Evolutionary conservation across 176 grass and related monocot species (phyloP).

Genomic region (Panicum miliaceum): DNA sequence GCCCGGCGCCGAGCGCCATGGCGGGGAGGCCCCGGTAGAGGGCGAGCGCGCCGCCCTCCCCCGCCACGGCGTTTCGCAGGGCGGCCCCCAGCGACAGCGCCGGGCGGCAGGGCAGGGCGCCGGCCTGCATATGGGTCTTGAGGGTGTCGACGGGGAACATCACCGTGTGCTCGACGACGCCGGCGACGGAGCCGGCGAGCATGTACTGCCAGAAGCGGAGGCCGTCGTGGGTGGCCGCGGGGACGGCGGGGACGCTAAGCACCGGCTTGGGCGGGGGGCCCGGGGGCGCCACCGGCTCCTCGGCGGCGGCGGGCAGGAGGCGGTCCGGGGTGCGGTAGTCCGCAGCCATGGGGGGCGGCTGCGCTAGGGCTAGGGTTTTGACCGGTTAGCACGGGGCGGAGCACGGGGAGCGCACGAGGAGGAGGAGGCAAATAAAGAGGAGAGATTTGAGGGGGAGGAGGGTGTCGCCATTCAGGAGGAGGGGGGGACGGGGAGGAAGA

Average conservation of each 20-base stretch:
- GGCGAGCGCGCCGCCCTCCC: slow-evolving; percentile 53
- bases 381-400: not conserved
- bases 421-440: slow-evolving; percentile 50
- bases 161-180: slow-evolving; percentile 84
- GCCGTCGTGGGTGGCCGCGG: slow-evolving; percentile 64
- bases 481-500: slow-evolving; percentile 15
- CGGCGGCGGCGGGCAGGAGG: slow-evolving; percentile 47
- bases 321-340: slow-evolving; percentile 66
- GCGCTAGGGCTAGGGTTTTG: slow-evolving; percentile 50
- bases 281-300: slow-evolving; percentile 40
- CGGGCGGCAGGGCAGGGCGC: slow-evolving; percentile 57
- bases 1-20: slow-evolving; percentile 84
- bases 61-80: slow-evolving; percentile 46
- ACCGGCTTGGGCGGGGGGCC: slow-evolving; percentile 41
- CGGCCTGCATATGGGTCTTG: slow-evolving; percentile 90
- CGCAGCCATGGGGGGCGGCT: slow-evolving; percentile 53
- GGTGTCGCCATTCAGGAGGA: slow-evolving; percentile 57
- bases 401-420: slow-evolving; percentile 17
- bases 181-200: slow-evolving; percentile 90
- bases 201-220: slow-evolving; percentile 96
- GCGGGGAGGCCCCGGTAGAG: slow-evolving; percentile 86
- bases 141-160: slow-evolving; percentile 96
- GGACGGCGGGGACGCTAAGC: slow-evolving; percentile 34
- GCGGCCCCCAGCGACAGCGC: slow-evolving; percentile 41
- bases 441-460: slow-evolving; percentile 40